Evolutionary conservation across 83 land plant genomes (phyloP), one percentile per base, ranked within the genome.

Genomic region (Thuja plicata): DNA sequence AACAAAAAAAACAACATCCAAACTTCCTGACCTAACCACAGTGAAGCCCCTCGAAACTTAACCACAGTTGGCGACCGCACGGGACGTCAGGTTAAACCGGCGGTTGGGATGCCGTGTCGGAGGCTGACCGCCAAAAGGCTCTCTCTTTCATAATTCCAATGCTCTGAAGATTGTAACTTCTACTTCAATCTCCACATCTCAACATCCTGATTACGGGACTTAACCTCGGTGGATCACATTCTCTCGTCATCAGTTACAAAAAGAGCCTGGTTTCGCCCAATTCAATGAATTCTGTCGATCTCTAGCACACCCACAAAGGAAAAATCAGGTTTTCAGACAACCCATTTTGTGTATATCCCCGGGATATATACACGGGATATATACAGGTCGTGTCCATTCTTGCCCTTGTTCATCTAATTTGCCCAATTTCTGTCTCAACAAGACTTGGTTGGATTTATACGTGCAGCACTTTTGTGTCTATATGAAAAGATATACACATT

Each of bases 81-180:
- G 85, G 85, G 85, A 83, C 85, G 85, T 83, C 85, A 83, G 24
- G 52, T 83, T 83, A 86, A 86, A 57, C 87, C 87, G 87, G 87
- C 87, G 87, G 87, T 86, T 86, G 87, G 87, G 30, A 52, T 86
- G 87, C 87, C 87, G 87, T 86, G 87, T 86, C 87, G 87, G 71
- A 86, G 87, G 87, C 87, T 86, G 87, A 86, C 87, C 87, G 71
- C 87, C 87, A 52, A 55, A 32, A 57, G 43, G 85, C 85, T 46
- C 85, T n/a, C 46, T 45, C 85, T 83, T 83, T 83, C 32, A n/a
- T 52, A 46, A 83, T 52, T 52, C 85, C 50, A 24, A 0, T 46
- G 48, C 35, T 30, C 85, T 83, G 40, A 40, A 41, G 41, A 19
- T 80, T 80, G 46, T 80, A 43, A 80, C 41, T 80, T 41, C 55